These are phyloP conservation scores for Colletotrichum orchidophilum DNA, from an alignment of 2,329 filamentous ascomycete species.

Conservation along the genomic window DNA sequence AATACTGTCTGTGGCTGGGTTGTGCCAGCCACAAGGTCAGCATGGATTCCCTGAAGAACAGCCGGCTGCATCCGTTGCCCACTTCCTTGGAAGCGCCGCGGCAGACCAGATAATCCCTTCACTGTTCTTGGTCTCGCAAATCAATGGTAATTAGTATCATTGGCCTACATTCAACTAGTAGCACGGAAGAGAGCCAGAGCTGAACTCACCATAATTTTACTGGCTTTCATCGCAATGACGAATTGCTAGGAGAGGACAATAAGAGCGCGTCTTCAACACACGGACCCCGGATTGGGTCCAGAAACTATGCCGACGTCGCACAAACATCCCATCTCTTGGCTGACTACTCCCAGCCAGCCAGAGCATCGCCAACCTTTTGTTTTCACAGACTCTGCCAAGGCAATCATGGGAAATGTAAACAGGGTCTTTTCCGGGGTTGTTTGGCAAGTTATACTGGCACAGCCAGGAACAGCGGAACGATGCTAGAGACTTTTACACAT, in stretches of 20 bases:
- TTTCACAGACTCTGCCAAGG: constrained; percentile 1
- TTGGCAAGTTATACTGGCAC: not conserved
- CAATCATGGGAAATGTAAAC: not conserved
- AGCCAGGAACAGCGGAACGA: not conserved
- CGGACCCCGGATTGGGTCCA: constrained; percentile 24
- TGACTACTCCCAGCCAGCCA: not conserved
- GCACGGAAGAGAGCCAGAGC: not conserved
- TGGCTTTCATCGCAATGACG: not conserved
- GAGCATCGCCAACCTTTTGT: constrained; percentile 1
- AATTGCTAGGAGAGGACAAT: not conserved
- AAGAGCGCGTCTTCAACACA: constrained; percentile 11
- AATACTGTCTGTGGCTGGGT: not conserved
- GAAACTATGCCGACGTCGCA: constrained; percentile 33
- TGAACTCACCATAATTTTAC: not conserved
- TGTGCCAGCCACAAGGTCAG: not conserved
- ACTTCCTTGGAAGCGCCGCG: not conserved
- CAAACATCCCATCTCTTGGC: constrained; percentile 25
- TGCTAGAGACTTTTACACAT: not conserved
- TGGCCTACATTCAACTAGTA: not conserved
- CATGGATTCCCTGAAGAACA: not conserved
- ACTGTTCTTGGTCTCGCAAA: not conserved
- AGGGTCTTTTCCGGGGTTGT: not conserved
- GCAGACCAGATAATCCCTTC: not conserved
- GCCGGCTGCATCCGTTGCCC: not conserved
- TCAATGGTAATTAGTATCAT: not conserved